Percentiles rank a stretch among this genome's conserved stretches.
Evolutionary conservation across 805 yeast genomes (phyloP).

Genomic region (Suhomyces sp.): DNA sequence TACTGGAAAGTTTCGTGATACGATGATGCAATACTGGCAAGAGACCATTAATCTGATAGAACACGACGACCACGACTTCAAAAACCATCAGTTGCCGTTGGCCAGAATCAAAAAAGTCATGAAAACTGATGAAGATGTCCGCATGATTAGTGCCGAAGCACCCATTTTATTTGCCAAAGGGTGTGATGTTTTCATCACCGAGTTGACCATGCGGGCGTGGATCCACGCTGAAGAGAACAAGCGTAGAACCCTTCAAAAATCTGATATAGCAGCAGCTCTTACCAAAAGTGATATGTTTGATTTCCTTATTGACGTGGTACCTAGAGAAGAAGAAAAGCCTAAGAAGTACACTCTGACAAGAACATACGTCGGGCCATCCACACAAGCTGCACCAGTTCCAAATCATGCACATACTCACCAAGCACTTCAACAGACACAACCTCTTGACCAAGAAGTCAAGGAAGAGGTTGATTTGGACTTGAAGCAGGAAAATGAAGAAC

Average conservation of each 20-base stretch:
- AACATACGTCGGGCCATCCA: conserved; percentile 2
- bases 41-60: conserved; percentile 89
- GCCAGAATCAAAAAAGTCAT: conserved; percentile 96
- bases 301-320: conserved; percentile 92
- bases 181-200: conserved; percentile 95
- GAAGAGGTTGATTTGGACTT: conserved; percentile 4
- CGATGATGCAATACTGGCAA: conserved; percentile 98
- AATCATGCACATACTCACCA: not conserved
- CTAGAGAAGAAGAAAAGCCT: conserved; percentile 77
- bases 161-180: conserved; percentile 97
- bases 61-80: conserved; percentile 84
- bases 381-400: not conserved
- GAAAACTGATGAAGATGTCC: conserved; percentile 96
- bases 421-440: conserved; percentile 3
- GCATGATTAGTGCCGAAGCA: conserved; percentile 98
- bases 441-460: conserved; percentile 1
- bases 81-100: conserved; percentile 89
- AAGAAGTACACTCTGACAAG: conserved; percentile 29
- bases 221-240: conserved; percentile 96
- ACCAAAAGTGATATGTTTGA: conserved; percentile 97
- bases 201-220: conserved; percentile 98
- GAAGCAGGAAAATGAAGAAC: conserved; percentile 4
- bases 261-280: conserved; percentile 93
- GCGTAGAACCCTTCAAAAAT: conserved; percentile 88
- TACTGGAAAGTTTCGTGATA: conserved; percentile 72